Percentiles rank a stretch among this genome's conserved stretches.
Conservation (phyloP, 495 filamentous ascomycete genomes). For the Penicillium cinerascens region DNA sequence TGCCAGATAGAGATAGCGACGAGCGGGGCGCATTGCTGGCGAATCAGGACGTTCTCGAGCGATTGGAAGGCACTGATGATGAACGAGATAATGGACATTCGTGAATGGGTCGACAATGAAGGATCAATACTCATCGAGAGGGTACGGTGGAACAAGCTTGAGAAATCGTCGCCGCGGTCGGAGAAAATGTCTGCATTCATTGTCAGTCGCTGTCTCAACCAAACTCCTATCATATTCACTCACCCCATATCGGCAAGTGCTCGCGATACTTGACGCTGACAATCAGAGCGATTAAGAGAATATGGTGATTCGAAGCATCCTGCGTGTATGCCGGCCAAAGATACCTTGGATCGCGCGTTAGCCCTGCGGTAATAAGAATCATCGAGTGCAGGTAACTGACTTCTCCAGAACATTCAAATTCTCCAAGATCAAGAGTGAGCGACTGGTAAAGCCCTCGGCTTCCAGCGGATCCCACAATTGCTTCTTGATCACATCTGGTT, state of each 20-base stretch:
- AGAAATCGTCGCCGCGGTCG: conserved; percentile 77
- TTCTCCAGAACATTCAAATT: conserved; percentile 87
- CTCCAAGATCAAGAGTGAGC: conserved; percentile 77
- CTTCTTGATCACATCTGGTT: conserved; percentile 78
- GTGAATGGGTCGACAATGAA: conserved; percentile 64
- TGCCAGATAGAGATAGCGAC: conserved; percentile 96
- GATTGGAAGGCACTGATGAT: conserved; percentile 92
- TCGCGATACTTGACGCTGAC: conserved; percentile 86
- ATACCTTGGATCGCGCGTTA: conserved; percentile 53
- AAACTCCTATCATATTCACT: conserved; percentile 15
- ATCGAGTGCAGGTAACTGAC: conserved; percentile 38
- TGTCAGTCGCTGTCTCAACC: conserved; percentile 10
- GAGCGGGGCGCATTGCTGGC: conserved; percentile 93
- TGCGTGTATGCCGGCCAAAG: conserved; percentile 93
- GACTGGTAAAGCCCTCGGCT: conserved; percentile 70
- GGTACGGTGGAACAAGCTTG: conserved; percentile 82
- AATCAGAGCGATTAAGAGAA: conserved; percentile 78
- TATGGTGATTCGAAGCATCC: conserved; percentile 84
- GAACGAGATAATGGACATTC: conserved; percentile 78
- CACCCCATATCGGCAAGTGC: conserved; percentile 82
- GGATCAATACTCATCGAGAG: conserved; percentile 84
- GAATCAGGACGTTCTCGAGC: conserved; percentile 80
- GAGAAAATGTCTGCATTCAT: conserved; percentile 62
- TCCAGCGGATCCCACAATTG: conserved; percentile 92
- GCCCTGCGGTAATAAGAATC: conserved; percentile 10